phyloP scores from a whole-genome alignment of 257 asterid genomes.

The Capsicum pubescens region DNA sequence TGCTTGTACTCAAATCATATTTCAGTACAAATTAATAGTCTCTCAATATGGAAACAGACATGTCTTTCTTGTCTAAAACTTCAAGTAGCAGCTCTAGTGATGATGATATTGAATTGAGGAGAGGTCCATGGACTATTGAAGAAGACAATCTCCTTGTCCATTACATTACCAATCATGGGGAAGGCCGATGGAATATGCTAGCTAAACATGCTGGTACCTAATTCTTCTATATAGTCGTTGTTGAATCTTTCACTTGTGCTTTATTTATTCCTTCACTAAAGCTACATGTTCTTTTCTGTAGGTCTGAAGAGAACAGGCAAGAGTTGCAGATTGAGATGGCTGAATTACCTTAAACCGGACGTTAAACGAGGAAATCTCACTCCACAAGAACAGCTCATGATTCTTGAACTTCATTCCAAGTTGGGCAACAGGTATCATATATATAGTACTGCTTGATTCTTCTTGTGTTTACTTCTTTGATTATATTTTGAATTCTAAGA shows the following conservation, averaged over 20 bases:
- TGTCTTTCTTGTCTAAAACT: slow-evolving; percentile 36
- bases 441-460: background rate
- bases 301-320: slow-evolving; percentile 52
- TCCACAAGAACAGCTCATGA: slow-evolving; percentile 44
- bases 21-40: background rate
- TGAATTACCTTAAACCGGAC: slow-evolving; percentile 54
- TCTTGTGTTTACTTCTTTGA: no score
- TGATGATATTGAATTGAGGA: slow-evolving; percentile 39
- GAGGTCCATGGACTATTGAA: slow-evolving; percentile 52
- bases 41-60: slow-evolving; percentile 2
- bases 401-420: slow-evolving; percentile 49
- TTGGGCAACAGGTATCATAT: slow-evolving; percentile 48
- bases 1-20: no score
- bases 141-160: slow-evolving; percentile 48
- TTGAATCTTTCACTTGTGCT: background rate
- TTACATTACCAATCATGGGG: slow-evolving; percentile 45
- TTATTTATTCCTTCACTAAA: background rate
- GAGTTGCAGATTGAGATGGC: slow-evolving; percentile 55
- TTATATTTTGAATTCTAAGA: background rate
- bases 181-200: slow-evolving; percentile 50
- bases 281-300: slow-evolving; percentile 14
- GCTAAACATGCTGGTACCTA: slow-evolving; percentile 43
- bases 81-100: slow-evolving; percentile 34
- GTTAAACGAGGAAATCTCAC: slow-evolving; percentile 49
- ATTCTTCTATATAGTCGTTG: background rate